These are phyloP conservation scores for Tothia fuscella DNA, from an alignment of 2,329 filamentous ascomycete species.

Conservation along the genomic window DNA sequence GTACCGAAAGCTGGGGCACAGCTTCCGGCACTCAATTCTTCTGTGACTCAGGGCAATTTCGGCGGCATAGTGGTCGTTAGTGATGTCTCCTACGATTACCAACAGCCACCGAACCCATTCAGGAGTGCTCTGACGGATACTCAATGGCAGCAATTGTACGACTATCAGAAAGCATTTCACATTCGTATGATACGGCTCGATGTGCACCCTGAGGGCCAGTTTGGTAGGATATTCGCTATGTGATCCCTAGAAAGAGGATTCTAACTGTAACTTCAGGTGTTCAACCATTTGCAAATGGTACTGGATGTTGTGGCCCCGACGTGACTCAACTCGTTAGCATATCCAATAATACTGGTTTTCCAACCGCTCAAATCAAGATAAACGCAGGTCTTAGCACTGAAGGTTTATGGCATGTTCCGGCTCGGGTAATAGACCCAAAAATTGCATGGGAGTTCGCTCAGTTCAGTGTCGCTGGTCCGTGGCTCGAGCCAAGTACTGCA, in stretches of 20 bases:
- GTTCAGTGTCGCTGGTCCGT: conserved; percentile 36
- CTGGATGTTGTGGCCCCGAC: conserved; percentile 36
- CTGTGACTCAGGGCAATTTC: conserved; percentile 40
- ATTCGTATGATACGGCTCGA: conserved; percentile 50
- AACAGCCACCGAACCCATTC: conserved; percentile 25
- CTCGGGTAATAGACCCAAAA: conserved; percentile 40
- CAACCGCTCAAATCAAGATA: conserved; percentile 42
- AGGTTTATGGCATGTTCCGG: conserved; percentile 48
- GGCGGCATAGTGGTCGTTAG: conserved; percentile 45
- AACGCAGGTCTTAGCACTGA: conserved; percentile 35
- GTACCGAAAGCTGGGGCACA: conserved; percentile 41
- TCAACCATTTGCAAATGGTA: conserved; percentile 22
- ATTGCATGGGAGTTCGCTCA: conserved; percentile 44
- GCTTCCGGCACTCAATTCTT: conserved; percentile 42
- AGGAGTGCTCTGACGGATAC: conserved; percentile 41
- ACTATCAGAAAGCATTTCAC: conserved; percentile 46
- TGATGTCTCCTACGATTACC: conserved; percentile 43
- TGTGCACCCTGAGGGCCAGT: conserved; percentile 41
- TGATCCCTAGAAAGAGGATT: background rate
- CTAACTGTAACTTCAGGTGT: conserved; percentile 5
- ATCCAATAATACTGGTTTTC: conserved; percentile 41
- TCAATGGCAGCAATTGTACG: conserved; percentile 45
- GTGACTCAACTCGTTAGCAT: conserved; percentile 43
- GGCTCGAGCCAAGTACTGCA: conserved; percentile 36
- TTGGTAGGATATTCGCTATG: too few relatives aligned